Base-by-base conservation (phyloP, 306 rosid species). In the Medicago ruthenica region DNA sequence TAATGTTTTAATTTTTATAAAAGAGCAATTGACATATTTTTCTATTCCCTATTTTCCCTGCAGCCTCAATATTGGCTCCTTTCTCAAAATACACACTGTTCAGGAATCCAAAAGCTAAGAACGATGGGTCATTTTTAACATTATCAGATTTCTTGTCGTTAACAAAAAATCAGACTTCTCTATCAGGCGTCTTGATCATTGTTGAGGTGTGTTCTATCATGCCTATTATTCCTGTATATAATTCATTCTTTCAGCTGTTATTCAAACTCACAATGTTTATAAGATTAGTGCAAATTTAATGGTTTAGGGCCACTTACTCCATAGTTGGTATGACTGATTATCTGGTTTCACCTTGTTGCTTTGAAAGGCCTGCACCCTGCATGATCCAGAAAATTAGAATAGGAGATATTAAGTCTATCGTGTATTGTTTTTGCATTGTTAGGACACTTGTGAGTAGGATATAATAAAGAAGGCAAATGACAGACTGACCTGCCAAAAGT, bases 61-160 rank as follows among this genome's bases (percentile, higher is more conserved):
- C 85, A 96, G 99, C 98, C 16, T 67, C 82, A 60, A 85, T 92
- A 75, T 75, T 77, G 79, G 88, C 12, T 77, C 98, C 97, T 14
- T 79, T 0, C 7, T 0, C 85, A 2, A 37, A 3, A 0, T 88
- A 1, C 84, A 0, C 0, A 5, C 64, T 96, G 86, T 44, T 3
- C 75, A 86, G 99, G 76, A 96, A 92, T 81, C 96, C 98, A 76
- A 71, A 16, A 76, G 4, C 2, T 80, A 78, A 53, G 73, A 80
- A 15, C 37, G 74, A 42, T 15, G 98, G 99, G 57, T 50, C 11
- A 1, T 78, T 88, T 78, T 1, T 88, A 31, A 71, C 91, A 17
- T 80, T 96, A 70, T 77, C 92, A 14, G 93, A 92, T 4, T 96
- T 96, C 85, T 82, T 96, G 88, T 78, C 86, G 58, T 75, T 96